Evolutionary conservation across 192 early-diverging fungal genomes (phyloP), one percentile per base, ranked within the genome.

Genomic region (Phlyctochytrium arcticum): DNA sequence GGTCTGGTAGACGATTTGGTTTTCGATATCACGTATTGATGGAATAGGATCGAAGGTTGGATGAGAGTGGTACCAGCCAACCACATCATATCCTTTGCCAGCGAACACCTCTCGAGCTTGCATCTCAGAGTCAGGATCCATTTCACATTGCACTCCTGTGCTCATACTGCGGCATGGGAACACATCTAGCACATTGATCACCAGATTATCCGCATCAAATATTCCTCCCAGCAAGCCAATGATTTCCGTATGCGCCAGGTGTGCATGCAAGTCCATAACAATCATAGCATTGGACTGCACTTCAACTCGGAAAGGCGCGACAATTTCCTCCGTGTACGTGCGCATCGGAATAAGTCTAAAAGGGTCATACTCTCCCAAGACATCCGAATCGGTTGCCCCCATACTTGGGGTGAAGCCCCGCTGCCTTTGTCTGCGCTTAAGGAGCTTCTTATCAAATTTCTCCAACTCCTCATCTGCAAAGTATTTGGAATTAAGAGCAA

Each of bases 21-120:
- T 96, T 71, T 91, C 89, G 62, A 95, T 89, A 69, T 97, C 95
- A 66, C 92, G 82, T 12, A 93, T 84, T 46, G 88, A 90, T 34
- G 95, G 95, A 36, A 85, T 85, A 4, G 93, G 88, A 36, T 91
- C 91, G 63, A 97, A 97, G 0, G 90, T 90, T 32, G 95, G 94
- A 71, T 97, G 95, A 34, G 92, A 95, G 70, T 97, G 95, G 78
- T 94, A 97, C 95, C 95, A 97, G 50, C 94, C 94, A 31, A 96
- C 92, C 1, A 90, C 89, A 21, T 69, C 69, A 48, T 81, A 78
- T 0, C 83, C 82, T 62, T 77, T 73, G 5, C 67, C 68, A 0
- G 73, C 77, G 72, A 97, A 97, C 19, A 70, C 80, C 37, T 87
- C 81, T 8, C 91, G 80, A 0, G 95, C 94, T 35, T 86, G 80